phyloP scores from a whole-genome alignment of 345 rosid species.

The Acer negundo region DNA sequence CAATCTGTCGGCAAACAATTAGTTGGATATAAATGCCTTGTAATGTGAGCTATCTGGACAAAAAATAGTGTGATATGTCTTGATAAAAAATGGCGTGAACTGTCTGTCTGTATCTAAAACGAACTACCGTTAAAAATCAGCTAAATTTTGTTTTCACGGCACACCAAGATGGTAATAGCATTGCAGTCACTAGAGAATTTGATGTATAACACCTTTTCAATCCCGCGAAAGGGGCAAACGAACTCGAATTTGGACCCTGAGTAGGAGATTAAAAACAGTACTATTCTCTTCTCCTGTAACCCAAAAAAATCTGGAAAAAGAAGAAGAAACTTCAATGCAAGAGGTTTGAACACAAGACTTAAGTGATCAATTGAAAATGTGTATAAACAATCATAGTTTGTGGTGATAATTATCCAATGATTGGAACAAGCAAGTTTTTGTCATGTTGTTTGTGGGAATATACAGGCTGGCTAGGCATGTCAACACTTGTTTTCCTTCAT shows the following conservation, averaged over 20 bases:
- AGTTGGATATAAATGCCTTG: background rate
- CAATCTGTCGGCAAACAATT: background rate
- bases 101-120: too few species aligned
- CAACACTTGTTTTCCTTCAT: conserved; percentile 3
- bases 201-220: too few species aligned
- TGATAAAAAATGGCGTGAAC: too few species aligned
- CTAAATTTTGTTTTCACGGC: background rate
- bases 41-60: background rate
- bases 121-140: background rate
- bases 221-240: too few species aligned
- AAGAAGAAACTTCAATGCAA: background rate
- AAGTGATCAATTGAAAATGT: background rate
- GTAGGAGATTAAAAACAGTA: background rate
- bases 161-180: background rate
- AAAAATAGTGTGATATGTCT: too few species aligned
- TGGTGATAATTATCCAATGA: conserved; percentile 3
- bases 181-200: background rate
- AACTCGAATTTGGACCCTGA: background rate
- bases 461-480: conserved; percentile 22
- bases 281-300: background rate
- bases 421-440: background rate
- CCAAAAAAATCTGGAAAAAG: background rate
- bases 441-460: conserved; percentile 3
- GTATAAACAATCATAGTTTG: background rate
- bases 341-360: conserved; percentile 1